Percentiles rank a stretch among this genome's conserved stretches.
phyloP scores from a whole-genome alignment of 2,329 filamentous ascomycete genomes.

The Talaromyces islandicus region DNA sequence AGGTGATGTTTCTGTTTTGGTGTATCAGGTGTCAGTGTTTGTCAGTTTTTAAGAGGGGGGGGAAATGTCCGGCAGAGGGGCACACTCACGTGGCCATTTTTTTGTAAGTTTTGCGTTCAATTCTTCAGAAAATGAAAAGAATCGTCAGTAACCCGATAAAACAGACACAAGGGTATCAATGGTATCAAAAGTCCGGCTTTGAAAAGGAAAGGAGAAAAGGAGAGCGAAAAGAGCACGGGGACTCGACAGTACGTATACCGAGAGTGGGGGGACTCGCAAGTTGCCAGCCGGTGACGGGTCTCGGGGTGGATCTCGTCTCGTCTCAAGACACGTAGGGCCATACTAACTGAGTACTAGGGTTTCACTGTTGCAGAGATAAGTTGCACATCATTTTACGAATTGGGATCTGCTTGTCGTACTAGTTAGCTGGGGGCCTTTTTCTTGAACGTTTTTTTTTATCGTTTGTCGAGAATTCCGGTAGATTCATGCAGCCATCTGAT shows the following conservation, averaged over 20 bases:
- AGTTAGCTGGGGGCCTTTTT: no score
- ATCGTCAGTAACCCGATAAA: neutral
- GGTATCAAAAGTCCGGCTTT: neutral
- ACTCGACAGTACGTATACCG: neutral
- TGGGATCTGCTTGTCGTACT: no score
- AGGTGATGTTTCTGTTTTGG: constrained; percentile 43
- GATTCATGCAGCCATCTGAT: no score
- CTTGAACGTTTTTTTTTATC: no score
- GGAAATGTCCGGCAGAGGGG: constrained; percentile 7
- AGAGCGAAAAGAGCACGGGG: neutral
- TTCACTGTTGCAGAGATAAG: neutral
- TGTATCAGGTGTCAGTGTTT: constrained; percentile 3
- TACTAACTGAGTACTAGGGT: neutral
- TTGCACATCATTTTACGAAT: no score
- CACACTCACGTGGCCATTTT: constrained; percentile 13
- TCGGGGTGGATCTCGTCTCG: neutral
- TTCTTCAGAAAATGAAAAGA: neutral
- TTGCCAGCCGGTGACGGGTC: neutral
- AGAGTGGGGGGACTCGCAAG: neutral
- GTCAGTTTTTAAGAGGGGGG: neutral
- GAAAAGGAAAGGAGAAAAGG: neutral
- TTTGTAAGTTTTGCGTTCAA: neutral
- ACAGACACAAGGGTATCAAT: neutral
- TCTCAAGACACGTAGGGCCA: neutral
- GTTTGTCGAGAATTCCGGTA: no score